Conservation (phyloP, 2,329 filamentous ascomycete species). For the Dothistroma septosporum region DNA sequence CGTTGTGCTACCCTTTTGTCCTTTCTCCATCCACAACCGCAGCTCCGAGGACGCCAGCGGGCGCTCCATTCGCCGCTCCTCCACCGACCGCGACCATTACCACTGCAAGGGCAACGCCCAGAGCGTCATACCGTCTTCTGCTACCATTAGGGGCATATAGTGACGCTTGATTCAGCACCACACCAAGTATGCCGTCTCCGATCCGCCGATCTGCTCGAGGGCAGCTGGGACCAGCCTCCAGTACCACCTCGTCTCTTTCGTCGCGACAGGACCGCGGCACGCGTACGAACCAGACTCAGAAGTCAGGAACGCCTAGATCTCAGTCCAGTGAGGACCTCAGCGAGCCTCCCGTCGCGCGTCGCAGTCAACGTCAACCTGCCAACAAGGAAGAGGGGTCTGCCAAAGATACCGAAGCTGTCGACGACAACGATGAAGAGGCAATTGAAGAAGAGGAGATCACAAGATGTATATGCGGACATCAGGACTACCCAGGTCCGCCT, state of each 20-base stretch:
- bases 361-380: conserved; percentile 70
- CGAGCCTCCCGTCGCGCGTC: conserved; percentile 61
- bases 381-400: conserved; percentile 51
- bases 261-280: conserved; percentile 71
- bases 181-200: conserved; percentile 28
- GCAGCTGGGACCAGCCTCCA: conserved; percentile 64
- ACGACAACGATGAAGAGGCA: conserved; percentile 56
- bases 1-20: neutral
- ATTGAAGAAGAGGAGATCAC: conserved; percentile 86
- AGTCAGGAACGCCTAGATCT: conserved; percentile 69
- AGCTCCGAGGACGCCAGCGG: neutral
- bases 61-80: neutral
- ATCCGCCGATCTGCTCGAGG: conserved; percentile 76
- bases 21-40: neutral
- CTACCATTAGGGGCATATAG: neutral
- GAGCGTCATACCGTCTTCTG: conserved; percentile 3
- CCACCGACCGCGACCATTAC: neutral
- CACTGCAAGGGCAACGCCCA: conserved; percentile 2
- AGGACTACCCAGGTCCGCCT: conserved; percentile 85
- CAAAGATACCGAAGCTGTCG: conserved; percentile 38
- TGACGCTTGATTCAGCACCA: neutral
- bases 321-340: conserved; percentile 64
- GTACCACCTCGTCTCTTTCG: conserved; percentile 65
- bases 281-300: conserved; percentile 68
- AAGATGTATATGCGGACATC: conserved; percentile 87